phyloP scores from a whole-genome alignment of 805 yeast genomes.

The Teunomyces panamensis region DNA sequence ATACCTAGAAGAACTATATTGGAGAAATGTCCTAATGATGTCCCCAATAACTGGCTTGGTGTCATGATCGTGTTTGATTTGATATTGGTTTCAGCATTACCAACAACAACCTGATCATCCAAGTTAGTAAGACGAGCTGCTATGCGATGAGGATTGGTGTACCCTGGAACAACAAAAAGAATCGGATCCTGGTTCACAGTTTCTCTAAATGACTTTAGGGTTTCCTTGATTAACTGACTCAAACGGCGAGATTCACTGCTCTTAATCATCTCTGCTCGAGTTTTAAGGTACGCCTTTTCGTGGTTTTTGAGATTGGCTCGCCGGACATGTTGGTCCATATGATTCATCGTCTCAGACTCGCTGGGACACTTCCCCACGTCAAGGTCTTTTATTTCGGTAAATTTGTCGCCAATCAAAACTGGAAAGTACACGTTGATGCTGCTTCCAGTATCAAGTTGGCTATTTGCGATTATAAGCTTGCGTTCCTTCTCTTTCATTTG shows the following conservation, averaged over 20 bases:
- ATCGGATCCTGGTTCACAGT: constrained; percentile 7
- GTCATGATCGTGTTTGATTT: constrained; percentile 6
- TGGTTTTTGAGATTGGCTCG: constrained; percentile 12
- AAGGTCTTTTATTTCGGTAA: constrained; percentile 5
- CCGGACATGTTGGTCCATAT: constrained; percentile 11
- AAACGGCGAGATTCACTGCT: not conserved
- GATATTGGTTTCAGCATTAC: not conserved
- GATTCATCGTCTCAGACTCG: constrained; percentile 1
- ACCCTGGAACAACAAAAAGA: constrained; percentile 17
- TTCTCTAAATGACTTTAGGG: constrained; percentile 1
- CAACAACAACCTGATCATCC: not conserved
- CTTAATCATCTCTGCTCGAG: not conserved
- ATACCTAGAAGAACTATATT: constrained; percentile 17
- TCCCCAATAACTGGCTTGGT: constrained; percentile 16
- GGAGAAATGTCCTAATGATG: constrained; percentile 5
- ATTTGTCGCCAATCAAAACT: not conserved
- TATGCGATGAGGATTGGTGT: constrained; percentile 5
- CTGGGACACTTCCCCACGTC: constrained; percentile 8
- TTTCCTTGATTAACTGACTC: not conserved
- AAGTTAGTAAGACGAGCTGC: not conserved
- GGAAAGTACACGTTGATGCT: not conserved
- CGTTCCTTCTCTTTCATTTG: constrained; percentile 14
- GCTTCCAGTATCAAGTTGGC: not conserved
- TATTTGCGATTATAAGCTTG: constrained; percentile 5
- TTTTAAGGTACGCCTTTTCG: constrained; percentile 13